Conservation (phyloP, 2,329 filamentous ascomycete species). For the Chaetomium olivaceum region DNA sequence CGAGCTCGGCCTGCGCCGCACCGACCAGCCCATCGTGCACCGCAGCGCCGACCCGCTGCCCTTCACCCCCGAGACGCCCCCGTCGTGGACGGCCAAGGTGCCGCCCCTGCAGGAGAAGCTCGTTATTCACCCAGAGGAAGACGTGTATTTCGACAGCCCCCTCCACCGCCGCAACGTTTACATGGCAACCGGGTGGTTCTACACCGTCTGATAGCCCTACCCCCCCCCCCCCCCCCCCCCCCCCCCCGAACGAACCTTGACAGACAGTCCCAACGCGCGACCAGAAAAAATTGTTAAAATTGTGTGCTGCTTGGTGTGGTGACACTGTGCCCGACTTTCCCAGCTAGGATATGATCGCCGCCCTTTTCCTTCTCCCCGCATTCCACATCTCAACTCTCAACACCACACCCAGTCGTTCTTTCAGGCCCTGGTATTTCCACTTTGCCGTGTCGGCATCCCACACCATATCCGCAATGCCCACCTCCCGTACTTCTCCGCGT, state of each 20-base stretch:
- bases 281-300: background rate
- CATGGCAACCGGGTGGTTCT: constrained; percentile 19
- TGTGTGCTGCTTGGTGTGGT: background rate
- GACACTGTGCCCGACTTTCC: background rate
- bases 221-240: no score
- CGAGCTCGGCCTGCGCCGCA: constrained; percentile 9
- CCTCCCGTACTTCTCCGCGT: constrained; percentile 6
- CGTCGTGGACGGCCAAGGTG: constrained; percentile 6
- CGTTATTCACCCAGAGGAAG: constrained; percentile 10
- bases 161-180: constrained; percentile 14
- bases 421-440: constrained; percentile 6
- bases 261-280: background rate
- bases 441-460: constrained; percentile 8
- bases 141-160: constrained; percentile 11
- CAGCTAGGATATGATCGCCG: background rate
- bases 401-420: constrained; percentile 8
- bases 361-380: background rate
- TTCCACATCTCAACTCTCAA: background rate
- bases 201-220: constrained; percentile 13
- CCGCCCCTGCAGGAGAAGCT: constrained; percentile 6
- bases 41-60: background rate
- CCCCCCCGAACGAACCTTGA: background rate
- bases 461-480: constrained; percentile 11
- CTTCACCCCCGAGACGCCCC: background rate
- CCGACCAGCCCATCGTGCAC: background rate